Evolutionary conservation across 2,329 filamentous ascomycete species (phyloP), one percentile per base, ranked within the genome.

Genomic region (Trichoderma simmonsii): DNA sequence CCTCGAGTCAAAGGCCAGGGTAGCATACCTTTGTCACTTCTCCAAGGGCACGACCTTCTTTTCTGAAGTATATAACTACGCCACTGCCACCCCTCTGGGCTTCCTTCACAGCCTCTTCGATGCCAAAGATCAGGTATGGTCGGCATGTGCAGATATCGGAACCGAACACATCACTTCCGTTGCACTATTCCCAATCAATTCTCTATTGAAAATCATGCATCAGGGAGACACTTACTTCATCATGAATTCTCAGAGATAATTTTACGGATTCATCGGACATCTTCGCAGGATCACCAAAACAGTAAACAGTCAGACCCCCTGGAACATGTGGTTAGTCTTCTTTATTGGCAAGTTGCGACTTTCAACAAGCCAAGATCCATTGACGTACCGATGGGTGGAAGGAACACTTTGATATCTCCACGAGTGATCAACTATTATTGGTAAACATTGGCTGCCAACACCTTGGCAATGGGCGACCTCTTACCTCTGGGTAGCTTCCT

Each of bases 11-110:
- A 6, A 28, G 21, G 15, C 9, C 3, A 18, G 30, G n/a, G 26
- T 66, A 51, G 76, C 87, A 88, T 78, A 97, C 94, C 80, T 98
- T 98, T 69, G 94, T 97, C 34, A 99, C 96, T 82, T 99, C 96
- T 68, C 96, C 96, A 7, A 98, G 85, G 48, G 95, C 96, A 76
- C 96, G 89, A 36, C 96, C 96, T 85, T 99, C 96, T 81, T 99
- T 99, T 76, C 96, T 91, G 89, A 98, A 99, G 82, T 99, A 99
- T 80, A 98, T 98, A 69, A 98, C 96, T 26, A 98, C 94, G 71
- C 95, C 95, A 77, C 92, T 95, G 62, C 95, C 95, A 68, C 95
- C 95, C 71, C 92, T 94, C 80, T 98, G 96, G 12, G 96, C 96
- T 83, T 98, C 94, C 79, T 97, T 97, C 76, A 99, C 95, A 14